Percentiles rank a stretch among this genome's conserved stretches.
Conservation (phyloP, 2,329 filamentous ascomycete species). For the Colletotrichum somersetense region DNA sequence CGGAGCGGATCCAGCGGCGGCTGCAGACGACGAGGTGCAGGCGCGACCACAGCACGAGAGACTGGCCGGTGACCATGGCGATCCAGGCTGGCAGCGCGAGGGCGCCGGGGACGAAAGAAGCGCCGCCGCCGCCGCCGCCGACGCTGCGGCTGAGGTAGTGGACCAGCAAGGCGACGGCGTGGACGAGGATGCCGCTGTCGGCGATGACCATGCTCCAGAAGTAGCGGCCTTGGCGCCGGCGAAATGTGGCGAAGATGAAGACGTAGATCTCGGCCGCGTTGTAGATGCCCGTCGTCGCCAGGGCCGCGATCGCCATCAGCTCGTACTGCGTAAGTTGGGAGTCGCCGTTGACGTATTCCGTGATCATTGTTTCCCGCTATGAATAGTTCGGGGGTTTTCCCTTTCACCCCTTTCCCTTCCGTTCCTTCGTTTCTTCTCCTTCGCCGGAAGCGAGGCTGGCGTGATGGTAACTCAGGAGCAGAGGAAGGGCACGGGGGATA, state of each 20-base stretch:
- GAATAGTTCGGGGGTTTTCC: no score
- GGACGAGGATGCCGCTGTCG: slow-evolving; percentile 61
- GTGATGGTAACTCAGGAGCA: no score
- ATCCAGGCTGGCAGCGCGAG: slow-evolving; percentile 56
- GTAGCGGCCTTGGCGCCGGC: slow-evolving; percentile 46
- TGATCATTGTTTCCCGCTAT: slow-evolving; percentile 1
- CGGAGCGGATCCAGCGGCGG: slow-evolving; percentile 22
- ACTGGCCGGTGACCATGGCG: slow-evolving; percentile 66
- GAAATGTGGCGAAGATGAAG: slow-evolving; percentile 47
- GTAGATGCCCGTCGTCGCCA: slow-evolving; percentile 44
- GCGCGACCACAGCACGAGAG: slow-evolving; percentile 55
- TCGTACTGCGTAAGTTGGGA: slow-evolving; percentile 24
- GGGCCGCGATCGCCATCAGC: slow-evolving; percentile 42
- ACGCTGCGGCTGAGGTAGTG: slow-evolving; percentile 49
- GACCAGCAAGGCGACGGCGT: slow-evolving; percentile 67
- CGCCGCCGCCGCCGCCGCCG: slow-evolving; percentile 42
- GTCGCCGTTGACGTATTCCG: slow-evolving; percentile 24
- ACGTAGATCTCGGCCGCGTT: slow-evolving; percentile 47
- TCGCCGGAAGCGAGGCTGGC: not conserved
- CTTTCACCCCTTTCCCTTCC: no score
- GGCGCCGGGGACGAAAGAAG: slow-evolving; percentile 45
- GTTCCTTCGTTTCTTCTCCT: not conserved
- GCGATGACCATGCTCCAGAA: slow-evolving; percentile 49
- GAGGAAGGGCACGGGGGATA: not conserved
- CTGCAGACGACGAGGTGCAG: slow-evolving; percentile 65